phyloP scores from a whole-genome alignment of 495 filamentous ascomycete genomes.

The Rostrohypoxylon terebratum region DNA sequence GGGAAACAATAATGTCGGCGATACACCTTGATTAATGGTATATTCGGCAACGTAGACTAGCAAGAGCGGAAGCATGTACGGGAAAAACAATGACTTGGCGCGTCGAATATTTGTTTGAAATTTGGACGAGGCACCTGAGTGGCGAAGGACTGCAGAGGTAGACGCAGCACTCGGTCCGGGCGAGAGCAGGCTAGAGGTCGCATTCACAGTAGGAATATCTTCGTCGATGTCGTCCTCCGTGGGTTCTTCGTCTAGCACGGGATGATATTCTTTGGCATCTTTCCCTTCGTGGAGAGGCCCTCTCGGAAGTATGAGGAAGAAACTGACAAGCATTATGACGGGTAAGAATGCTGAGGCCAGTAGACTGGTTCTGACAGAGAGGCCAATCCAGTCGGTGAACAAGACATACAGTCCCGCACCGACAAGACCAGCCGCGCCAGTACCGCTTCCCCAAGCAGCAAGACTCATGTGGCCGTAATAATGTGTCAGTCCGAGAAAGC shows the following conservation, averaged over 20 bases:
- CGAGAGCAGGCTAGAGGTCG: constrained; percentile 55
- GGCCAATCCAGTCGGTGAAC: constrained; percentile 79
- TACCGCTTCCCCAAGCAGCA: constrained; percentile 93
- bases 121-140: constrained; percentile 41
- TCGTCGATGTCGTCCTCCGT: constrained; percentile 55
- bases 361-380: constrained; percentile 77
- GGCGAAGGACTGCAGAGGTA: constrained; percentile 26
- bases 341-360: constrained; percentile 83
- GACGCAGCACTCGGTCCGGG: constrained; percentile 51
- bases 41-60: constrained; percentile 97
- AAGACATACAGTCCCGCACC: constrained; percentile 90
- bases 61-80: constrained; percentile 87
- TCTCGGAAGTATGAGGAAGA: constrained; percentile 81
- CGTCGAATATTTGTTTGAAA: constrained; percentile 63
- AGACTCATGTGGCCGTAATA: constrained; percentile 92
- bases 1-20: constrained; percentile 90
- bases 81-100: constrained; percentile 59
- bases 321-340: constrained; percentile 82
- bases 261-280: constrained; percentile 55
- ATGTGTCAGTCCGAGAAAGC: constrained; percentile 90
- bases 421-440: constrained; percentile 87
- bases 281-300: constrained; percentile 62
- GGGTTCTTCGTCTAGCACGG: constrained; percentile 57
- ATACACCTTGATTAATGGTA: constrained; percentile 93
- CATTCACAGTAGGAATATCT: constrained; percentile 40